These are phyloP conservation scores for Russula ochroleuca DNA, from an alignment of 768 basidiomycete species.

Conservation along the genomic window DNA sequence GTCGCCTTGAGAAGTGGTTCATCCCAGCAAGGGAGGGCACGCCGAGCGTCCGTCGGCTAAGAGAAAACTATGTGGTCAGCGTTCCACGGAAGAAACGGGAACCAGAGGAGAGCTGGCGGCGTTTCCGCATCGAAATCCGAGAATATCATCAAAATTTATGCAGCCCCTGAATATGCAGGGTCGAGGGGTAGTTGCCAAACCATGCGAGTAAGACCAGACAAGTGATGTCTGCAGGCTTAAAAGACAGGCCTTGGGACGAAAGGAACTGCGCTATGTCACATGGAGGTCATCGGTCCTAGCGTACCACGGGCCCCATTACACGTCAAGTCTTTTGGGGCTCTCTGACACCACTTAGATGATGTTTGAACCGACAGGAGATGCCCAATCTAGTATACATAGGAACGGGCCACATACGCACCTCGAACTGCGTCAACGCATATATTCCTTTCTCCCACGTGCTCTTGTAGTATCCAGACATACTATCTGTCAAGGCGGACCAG, in stretches of 20 bases:
- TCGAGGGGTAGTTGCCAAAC: not conserved
- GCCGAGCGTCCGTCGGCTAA: constrained; percentile 83
- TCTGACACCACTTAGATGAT: not conserved
- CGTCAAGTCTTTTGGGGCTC: not conserved
- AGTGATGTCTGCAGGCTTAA: no score
- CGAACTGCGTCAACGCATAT: constrained; percentile 87
- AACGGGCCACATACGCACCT: constrained; percentile 39
- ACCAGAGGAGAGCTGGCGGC: not conserved
- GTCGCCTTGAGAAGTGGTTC: constrained; percentile 89
- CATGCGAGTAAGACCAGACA: not conserved
- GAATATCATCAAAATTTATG: not conserved
- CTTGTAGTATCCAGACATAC: constrained; percentile 85
- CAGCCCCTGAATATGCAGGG: not conserved
- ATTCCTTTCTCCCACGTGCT: constrained; percentile 60
- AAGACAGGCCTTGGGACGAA: not conserved
- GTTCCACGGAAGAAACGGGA: not conserved
- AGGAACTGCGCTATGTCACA: not conserved
- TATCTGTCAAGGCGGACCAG: constrained; percentile 56
- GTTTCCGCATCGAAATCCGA: not conserved
- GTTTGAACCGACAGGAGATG: not conserved
- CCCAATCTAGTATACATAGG: not conserved
- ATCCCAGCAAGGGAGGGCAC: constrained; percentile 88
- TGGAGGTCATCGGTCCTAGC: not conserved
- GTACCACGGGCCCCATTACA: not conserved
- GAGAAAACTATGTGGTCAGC: not conserved